A percentile compares a stretch with the other conserved stretches of the same genome.
phyloP scores from a whole-genome alignment of 2,329 filamentous ascomycete species.

The Colletotrichum sublineola region DNA sequence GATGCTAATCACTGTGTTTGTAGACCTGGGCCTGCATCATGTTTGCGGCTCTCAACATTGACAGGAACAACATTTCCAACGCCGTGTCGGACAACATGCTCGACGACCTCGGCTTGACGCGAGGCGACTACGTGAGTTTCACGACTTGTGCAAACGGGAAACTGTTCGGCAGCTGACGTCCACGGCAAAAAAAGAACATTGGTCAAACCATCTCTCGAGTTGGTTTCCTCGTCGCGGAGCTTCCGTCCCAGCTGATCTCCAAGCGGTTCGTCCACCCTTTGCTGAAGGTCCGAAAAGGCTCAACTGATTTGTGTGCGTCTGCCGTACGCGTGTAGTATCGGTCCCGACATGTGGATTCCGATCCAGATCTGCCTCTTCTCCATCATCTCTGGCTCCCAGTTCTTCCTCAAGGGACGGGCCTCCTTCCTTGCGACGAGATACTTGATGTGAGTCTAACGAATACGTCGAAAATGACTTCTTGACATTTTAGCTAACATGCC shows the following conservation, averaged over 20 bases:
- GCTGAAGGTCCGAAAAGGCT: rapidly evolving
- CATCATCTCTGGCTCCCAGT: conserved; percentile 36
- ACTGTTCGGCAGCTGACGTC: conserved; percentile 11
- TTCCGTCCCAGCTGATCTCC: conserved; percentile 71
- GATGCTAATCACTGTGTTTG: no score
- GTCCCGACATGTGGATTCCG: conserved; percentile 51
- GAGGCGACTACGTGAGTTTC: conserved; percentile 48
- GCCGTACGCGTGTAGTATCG: conserved; percentile 42
- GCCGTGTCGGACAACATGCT: conserved; percentile 51
- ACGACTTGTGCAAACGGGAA: neutral
- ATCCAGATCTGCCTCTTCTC: conserved; percentile 44
- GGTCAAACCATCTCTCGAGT: conserved; percentile 68
- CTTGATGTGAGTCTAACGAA: conserved; percentile 51
- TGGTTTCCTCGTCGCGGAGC: conserved; percentile 68
- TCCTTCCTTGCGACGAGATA: conserved; percentile 57
- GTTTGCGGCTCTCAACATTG: conserved; percentile 47
- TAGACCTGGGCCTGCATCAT: conserved; percentile 49
- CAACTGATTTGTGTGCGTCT: neutral
- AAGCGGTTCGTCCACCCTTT: conserved; percentile 61
- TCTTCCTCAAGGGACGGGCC: conserved; percentile 53
- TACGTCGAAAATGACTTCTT: rapidly evolving
- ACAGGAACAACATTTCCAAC: conserved; percentile 46
- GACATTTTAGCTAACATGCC: neutral
- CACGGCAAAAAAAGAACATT: conserved; percentile 55
- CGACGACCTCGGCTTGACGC: conserved; percentile 55